A percentile compares a stretch with the other conserved stretches of the same genome.
phyloP scores from a whole-genome alignment of 495 filamentous ascomycete genomes.

The Aspergillus heteromorphus region DNA sequence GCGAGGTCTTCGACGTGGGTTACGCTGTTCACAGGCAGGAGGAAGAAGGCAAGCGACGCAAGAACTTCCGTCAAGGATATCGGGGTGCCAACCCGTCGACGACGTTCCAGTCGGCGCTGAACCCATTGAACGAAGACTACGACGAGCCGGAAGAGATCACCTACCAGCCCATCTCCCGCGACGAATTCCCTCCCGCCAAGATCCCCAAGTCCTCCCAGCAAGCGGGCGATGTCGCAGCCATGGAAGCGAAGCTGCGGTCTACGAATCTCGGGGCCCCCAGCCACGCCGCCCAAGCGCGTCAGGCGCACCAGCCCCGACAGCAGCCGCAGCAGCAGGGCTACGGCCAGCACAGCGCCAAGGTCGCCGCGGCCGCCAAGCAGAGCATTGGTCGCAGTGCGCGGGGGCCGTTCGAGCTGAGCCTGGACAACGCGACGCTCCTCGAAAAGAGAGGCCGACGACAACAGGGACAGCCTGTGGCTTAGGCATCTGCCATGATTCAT shows the following conservation, averaged over 20 bases:
- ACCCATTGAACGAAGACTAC: constrained; percentile 64
- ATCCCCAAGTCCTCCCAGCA: constrained; percentile 58
- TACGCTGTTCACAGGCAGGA: constrained; percentile 96
- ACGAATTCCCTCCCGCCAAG: constrained; percentile 53
- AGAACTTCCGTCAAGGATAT: constrained; percentile 64
- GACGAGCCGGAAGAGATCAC: constrained; percentile 53
- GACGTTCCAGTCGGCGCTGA: constrained; percentile 49
- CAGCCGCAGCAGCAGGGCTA: constrained; percentile 61
- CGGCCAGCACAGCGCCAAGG: constrained; percentile 71
- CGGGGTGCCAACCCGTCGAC: constrained; percentile 46
- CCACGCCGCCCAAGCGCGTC: constrained; percentile 55
- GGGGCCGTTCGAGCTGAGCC: constrained; percentile 77
- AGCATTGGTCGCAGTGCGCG: constrained; percentile 62
- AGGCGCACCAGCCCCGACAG: constrained; percentile 43
- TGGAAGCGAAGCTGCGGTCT: constrained; percentile 80
- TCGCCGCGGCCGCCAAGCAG: constrained; percentile 73
- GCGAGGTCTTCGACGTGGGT: constrained; percentile 94
- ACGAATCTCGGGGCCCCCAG: constrained; percentile 59
- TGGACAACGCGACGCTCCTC: constrained; percentile 83
- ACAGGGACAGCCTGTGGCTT: constrained; percentile 29
- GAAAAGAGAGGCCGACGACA: constrained; percentile 59
- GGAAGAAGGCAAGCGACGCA: constrained; percentile 88
- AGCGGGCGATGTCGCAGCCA: constrained; percentile 60
- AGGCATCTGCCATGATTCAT: constrained; percentile 1
- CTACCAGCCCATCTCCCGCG: constrained; percentile 29